Base-by-base conservation (phyloP, 2,329 filamentous ascomycete genomes). In the Blastomyces gilchristii region DNA sequence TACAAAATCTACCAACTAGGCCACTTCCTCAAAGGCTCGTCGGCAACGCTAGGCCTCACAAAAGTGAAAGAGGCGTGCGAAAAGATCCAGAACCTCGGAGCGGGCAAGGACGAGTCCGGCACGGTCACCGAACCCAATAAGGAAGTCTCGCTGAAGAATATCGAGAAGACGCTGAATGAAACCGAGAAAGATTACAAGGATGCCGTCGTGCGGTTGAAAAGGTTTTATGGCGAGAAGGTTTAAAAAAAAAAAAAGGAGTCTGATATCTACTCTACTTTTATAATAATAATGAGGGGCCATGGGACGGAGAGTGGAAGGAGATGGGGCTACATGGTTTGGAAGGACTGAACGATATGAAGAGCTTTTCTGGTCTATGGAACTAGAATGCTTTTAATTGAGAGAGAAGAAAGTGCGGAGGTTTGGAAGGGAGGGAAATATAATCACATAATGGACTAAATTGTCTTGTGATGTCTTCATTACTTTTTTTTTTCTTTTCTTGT, bases 21-120 rank as follows among this genome's bases (percentile, higher is more conserved):
- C 52, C 94, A 99, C 78, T 99, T 96, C 79, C 83, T 99, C 69
- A 99, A 99, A 79, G 94, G 94, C 65, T 97, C 93, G 7, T 97
- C 93, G 9, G 93, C 94, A 49, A 97, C 94, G 3, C 83, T 99
- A 62, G 94, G 94, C 56, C 84, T 97, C 62, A 87, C 84, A 71
- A 95, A 95, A 76, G 88, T 99, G 70, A 90, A 91, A 75, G 91
- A 97, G 72, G 88, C 86, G 66, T 99, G 94, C 79, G 92, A 97
- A 78, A 91, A 95, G 81, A 97, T 99, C 71, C 93, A 99, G 77
- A 88, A 96, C 72, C 95, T 87, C 74, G 93, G 93, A 68, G 88
- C 89, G 71, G 82, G 84, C 70, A 90, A 92, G 77, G 91, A 93
- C 69, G 84, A 90, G 65, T 87, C 89, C 53, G 91, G 91, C 52